Base-by-base conservation (phyloP, 1,139 yeast species). In the Blastobotrys apis region DNA sequence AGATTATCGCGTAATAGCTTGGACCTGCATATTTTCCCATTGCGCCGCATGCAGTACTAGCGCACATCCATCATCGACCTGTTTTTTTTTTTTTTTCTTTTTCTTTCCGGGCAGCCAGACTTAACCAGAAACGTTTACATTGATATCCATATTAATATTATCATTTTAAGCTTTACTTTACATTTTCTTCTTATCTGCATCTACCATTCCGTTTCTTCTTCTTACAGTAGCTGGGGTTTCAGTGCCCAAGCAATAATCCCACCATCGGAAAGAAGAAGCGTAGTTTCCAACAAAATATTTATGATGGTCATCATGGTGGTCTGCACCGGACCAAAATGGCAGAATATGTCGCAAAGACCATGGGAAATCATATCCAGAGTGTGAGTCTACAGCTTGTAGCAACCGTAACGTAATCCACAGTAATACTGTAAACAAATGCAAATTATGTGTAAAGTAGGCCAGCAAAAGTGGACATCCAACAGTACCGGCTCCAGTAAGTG, bases 261-360 rank as follows among this genome's bases (percentile, higher is more conserved):
- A 88, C 84, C 94, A 85, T 68, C 96, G 79, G 75, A 90, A 90
- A 30, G 92, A 80, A 45, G 94, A 83, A 17, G 97, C 94, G 64
- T 87, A 90, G 68, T 88, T 87, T 47, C 97, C 97, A 53, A 80
- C 80, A 67, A 90, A 90, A 68, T 81, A 87, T 63, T 86, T 95
- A 65, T 90, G 97, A 65, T 90, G 97, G 63, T 85, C 87, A 64
- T 90, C 97, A 63, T 90, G 97, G 66, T 90, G 97, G 59, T 86
- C 97, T 17, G 97, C 97, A 48, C 97, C 97, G 15, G 97, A 95
- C 88, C 94, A 83, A 47, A 97, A 97, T 30, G 97, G 96, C 48
- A 90, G 63, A 68, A 87, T 80, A 61, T 88, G 86, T 68, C 86
- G 90, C 62, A 90, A 74, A 4, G 96, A 86, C 87, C 94, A 82